phyloP scores from a whole-genome alignment of 2,329 filamentous ascomycete species.

The Plenodomus biglobosus region DNA sequence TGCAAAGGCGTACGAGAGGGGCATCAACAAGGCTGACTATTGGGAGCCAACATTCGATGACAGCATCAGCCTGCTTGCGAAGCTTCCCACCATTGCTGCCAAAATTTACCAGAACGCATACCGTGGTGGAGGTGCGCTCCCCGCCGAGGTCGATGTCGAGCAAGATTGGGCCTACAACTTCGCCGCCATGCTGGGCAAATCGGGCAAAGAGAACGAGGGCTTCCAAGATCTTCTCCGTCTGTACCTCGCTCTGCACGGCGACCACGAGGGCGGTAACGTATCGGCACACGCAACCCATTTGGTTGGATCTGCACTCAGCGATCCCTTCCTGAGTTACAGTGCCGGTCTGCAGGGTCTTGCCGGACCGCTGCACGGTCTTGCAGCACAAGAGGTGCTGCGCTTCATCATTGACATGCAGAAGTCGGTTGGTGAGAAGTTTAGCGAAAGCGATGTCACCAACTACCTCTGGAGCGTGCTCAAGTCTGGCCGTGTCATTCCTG shows the following conservation, averaged over 20 bases:
- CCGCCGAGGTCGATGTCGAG: conserved; percentile 73
- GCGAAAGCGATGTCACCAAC: conserved; percentile 77
- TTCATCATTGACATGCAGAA: conserved; percentile 98
- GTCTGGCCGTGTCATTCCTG: conserved; percentile 89
- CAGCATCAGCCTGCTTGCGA: conserved; percentile 87
- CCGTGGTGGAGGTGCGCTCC: conserved; percentile 70
- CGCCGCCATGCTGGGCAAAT: conserved; percentile 90
- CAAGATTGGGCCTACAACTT: conserved; percentile 99
- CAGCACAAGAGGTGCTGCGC: conserved; percentile 93
- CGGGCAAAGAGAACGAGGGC: conserved; percentile 81
- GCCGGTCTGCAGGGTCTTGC: conserved; percentile 94
- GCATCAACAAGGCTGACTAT: conserved; percentile 93
- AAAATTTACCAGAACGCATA: conserved; percentile 97
- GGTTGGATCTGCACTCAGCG: conserved; percentile 89
- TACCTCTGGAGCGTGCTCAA: conserved; percentile 95
- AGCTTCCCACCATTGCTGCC: conserved; percentile 93
- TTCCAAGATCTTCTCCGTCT: conserved; percentile 94
- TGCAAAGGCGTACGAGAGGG: conserved; percentile 87
- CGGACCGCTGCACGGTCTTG: conserved; percentile 89
- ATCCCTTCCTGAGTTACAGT: conserved; percentile 94
- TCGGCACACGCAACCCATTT: conserved; percentile 94
- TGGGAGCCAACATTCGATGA: conserved; percentile 99
- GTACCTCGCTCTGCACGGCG: conserved; percentile 94
- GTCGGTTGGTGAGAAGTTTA: conserved; percentile 74
- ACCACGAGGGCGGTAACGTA: conserved; percentile 98